Base-by-base conservation (phyloP, 257 asterid species). In the Solanum infundibuliforme region DNA sequence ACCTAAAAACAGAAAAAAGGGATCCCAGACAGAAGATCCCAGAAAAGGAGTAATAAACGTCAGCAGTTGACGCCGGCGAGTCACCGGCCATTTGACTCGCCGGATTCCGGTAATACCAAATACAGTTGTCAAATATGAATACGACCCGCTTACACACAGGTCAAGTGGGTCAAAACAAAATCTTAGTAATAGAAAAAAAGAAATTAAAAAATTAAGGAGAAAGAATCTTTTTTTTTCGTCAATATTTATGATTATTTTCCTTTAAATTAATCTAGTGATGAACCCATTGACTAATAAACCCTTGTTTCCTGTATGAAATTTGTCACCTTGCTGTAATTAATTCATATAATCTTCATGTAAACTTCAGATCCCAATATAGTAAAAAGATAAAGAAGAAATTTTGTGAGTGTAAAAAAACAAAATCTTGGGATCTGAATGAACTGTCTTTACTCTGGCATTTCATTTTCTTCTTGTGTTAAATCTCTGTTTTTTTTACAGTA, bases 281-380 rank as follows among this genome's bases (percentile, higher is more conserved):
- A 46, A 9, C 41, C 8, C 86, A 48, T 82, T 48, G 86, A 82
- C 71, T 82, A 48, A 46, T 18, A 29, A 48, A 29, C 86, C 86
- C 85, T 32, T 82, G 71, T 29, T 48, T 82, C 86, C 43, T 48
- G 71, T 48, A 48, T 48, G 34, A 82, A 46, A 82, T 48, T 82
- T 82, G 86, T 82, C 86, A 82, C 25, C 21, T 79, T 87, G 60
- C 71, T 87, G 82, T 81, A 81, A 65, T 79, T 62, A 34, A 46
- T 65, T 60, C 52, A 62, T 31, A 77, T 38, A 77, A 76, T 38
- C 52, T 60, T 60, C 23, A 48, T 76, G 41, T 87, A 60, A 69
- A 76, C 79, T 76, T 25, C 68, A 48, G 62, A 87, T 87, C 87
- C 87, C 87, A 87, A 81, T 25, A 31, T 82, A 65, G 72, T 65